Base-by-base conservation (phyloP, 73 alveolate genomes). In the Paramecium pentaurelia region DNA sequence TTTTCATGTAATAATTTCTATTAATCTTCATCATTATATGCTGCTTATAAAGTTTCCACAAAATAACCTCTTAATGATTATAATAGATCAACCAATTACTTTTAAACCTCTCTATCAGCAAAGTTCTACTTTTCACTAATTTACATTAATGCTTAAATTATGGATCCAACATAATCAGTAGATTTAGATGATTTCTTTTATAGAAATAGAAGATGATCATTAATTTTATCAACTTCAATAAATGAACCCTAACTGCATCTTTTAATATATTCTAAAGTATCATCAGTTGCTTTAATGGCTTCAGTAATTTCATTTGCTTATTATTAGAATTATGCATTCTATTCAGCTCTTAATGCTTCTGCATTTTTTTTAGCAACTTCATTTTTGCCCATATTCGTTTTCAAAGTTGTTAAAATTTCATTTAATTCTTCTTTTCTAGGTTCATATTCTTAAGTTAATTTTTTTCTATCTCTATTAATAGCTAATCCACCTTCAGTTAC, bases 1-100 rank as follows among this genome's bases (percentile, higher is more conserved):
- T 80, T 25, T 80, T 42, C 44, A 80, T 80, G 91, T 9, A 80
- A 36, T 47, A 80, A 80, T 49, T 80, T 80, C 28, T 80, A 80
- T 80, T 80, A 47, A 80, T 80, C 91, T 16, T 80, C 91, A 80
- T 80, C 91, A 45, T 47, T 80, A 47, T 80, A 80, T 0, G 91
- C 91, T 80, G 47, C 58, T 45, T 80, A n/a, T 22, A 80, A n/a
- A 27, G 91, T 80, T 45, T 80, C 91, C 8, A 80, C 91, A 80
- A 80, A 80, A 80, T 80, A 80, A 2, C 64, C 28, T 80, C 91
- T 40, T 44, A 80, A 20, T 45, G 91, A 80, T 80, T 80, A 8
- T 11, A 80, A 80, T 45, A 80, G n/a, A 45, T 80, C 91, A 20
- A 80, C 75, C 7, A 80, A 64, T 49, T 80, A 7, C 20, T 80